Base-by-base conservation (phyloP, 1,139 yeast genomes). In the Blastobotrys arbuscula region DNA sequence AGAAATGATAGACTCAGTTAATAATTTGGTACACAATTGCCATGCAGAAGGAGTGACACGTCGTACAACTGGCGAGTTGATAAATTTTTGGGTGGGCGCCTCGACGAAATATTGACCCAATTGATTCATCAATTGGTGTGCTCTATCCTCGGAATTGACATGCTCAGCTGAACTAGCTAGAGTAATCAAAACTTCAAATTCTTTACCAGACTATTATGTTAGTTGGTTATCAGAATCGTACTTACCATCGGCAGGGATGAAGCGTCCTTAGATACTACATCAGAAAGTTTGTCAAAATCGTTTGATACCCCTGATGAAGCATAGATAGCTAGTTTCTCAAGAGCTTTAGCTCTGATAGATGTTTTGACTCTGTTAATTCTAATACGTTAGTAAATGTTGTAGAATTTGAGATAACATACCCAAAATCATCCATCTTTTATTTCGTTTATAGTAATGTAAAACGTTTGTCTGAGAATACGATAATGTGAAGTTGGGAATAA, bases 131-230 rank as follows among this genome's bases (percentile, higher is more conserved):
- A 87, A 66, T 9, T 71, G 62, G 15, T 66, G 63, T 1, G 85
- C 89, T 50, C 81, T 82, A 5, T 61, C 63, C 19, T 66, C 60
- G 45, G 72, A 71, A 51, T 69, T 61, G 10, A 79, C 72, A 34
- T 59, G 61, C 2, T 65, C 55, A 8, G 82, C 74, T 18, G 87
- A 72, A 21, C 74, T 74, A 48, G 86, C 78, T 24, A 88, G 67
- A 0, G 95, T 87, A 46, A 81, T 60, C 50, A 89, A 67, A 5
- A 83, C 79, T 60, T 89, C 95, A 59, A 81, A 75, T 62, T 88
- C 95, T 47, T 76, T 77, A 33, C 57, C 65, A 45, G 57, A 63
- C 65, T 52, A 54, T 9, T 26, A 34, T 30, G 45, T 33, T 36
- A 34, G 23, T 18, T 16, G 15, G 9, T 18, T 23, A 21, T 34